phyloP scores from a whole-genome alignment of 2,329 filamentous ascomycete species.

The Clonostachys byssicola region DNA sequence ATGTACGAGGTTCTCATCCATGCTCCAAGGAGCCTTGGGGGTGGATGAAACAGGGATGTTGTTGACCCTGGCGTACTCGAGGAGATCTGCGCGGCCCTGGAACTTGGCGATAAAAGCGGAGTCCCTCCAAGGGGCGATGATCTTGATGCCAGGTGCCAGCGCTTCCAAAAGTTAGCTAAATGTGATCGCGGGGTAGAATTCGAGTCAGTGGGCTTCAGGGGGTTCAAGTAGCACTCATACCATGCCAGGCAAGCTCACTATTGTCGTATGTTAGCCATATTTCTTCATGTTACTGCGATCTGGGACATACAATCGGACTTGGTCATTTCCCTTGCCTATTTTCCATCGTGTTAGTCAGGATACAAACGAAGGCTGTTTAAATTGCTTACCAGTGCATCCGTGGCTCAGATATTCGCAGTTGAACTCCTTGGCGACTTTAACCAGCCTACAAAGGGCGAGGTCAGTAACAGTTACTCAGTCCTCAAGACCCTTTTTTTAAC shows the following conservation, averaged over 20 bases:
- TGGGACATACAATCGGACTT: slow-evolving; percentile 20
- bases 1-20: slow-evolving; percentile 33
- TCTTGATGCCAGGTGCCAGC: slow-evolving; percentile 38
- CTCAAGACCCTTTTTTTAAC: too few relatives aligned
- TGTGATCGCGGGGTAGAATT: too few relatives aligned
- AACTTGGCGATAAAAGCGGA: background rate
- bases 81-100: slow-evolving; percentile 62
- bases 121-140: slow-evolving; percentile 67
- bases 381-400: slow-evolving; percentile 28
- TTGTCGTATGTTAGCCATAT: too few relatives aligned
- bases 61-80: slow-evolving; percentile 64
- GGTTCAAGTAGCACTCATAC: too few relatives aligned
- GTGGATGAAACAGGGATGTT: slow-evolving; percentile 70
- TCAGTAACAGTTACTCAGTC: too few relatives aligned
- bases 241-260: slow-evolving; percentile 19
- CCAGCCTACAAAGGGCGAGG: slow-evolving; percentile 27
- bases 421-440: slow-evolving; percentile 31
- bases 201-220: too few relatives aligned
- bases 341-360: too few relatives aligned
- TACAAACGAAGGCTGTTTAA: too few relatives aligned
- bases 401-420: slow-evolving; percentile 31
- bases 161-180: too few relatives aligned
- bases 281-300: too few relatives aligned
- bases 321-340: slow-evolving; percentile 7
- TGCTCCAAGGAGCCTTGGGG: slow-evolving; percentile 66